Conservation (phyloP, 192 early-diverging fungal genomes). For the Podila verticillata region DNA sequence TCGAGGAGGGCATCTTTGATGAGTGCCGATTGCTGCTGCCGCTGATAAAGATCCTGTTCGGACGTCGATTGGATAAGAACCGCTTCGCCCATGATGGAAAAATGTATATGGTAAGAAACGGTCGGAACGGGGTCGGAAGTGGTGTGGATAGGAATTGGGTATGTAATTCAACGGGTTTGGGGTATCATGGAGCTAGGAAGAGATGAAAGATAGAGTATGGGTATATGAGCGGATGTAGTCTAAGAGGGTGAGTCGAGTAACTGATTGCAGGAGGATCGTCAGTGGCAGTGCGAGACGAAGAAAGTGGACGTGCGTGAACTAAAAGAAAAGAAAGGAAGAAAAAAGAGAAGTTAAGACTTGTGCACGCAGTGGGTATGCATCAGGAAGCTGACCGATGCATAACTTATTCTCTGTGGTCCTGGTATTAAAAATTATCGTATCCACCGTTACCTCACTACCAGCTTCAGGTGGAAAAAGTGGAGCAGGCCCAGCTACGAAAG, state of each 20-base stretch:
- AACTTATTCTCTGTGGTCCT: conserved; percentile 2
- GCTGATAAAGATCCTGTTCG: neutral
- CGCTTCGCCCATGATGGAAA: neutral
- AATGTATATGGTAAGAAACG: neutral
- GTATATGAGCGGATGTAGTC: neutral
- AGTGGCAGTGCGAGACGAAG: neutral
- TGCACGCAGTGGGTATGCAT: neutral
- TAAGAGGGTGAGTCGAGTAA: neutral
- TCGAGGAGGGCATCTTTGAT: neutral
- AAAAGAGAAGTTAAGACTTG: neutral
- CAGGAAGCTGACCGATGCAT: neutral
- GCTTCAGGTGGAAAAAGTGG: too few species aligned
- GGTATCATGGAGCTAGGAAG: neutral
- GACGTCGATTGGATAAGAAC: neutral
- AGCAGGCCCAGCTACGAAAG: too few species aligned
- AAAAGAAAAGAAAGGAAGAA: neutral
- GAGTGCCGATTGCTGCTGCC: neutral
- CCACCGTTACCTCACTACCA: too few species aligned
- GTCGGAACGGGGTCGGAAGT: neutral
- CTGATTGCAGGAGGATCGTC: neutral
- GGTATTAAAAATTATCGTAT: neutral
- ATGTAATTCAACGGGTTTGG: neutral
- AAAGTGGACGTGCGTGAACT: neutral
- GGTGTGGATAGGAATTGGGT: neutral
- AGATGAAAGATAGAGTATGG: neutral